Evolutionary conservation across 495 filamentous ascomycete genomes (phyloP).

Genomic region (Trichocladium antarcticum): DNA sequence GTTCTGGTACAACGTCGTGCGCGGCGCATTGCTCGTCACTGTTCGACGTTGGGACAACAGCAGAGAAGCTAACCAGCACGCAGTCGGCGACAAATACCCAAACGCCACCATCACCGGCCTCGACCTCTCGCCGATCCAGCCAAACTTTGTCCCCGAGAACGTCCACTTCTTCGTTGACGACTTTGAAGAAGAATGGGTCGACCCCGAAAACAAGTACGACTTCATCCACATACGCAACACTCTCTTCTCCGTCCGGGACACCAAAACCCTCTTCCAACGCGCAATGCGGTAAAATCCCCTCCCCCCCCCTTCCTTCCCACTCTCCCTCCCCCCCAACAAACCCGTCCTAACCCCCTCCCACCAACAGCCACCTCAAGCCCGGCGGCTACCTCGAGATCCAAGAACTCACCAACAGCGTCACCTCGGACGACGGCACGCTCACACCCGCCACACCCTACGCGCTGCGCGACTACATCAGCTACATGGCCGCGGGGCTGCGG

Average conservation of each 20-base stretch:
- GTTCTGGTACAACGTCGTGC: no score
- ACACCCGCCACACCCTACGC: constrained; percentile 24
- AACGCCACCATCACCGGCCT: constrained; percentile 47
- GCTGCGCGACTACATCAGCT: constrained; percentile 27
- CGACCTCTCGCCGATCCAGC: constrained; percentile 56
- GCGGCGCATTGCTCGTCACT: no score
- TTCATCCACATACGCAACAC: constrained; percentile 45
- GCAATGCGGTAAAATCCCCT: constrained; percentile 24
- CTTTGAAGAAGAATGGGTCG: constrained; percentile 49
- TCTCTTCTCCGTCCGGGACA: constrained; percentile 37
- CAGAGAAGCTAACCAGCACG: constrained; percentile 4
- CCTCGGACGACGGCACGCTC: constrained; percentile 36
- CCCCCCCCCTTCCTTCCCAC: background rate
- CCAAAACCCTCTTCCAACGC: constrained; percentile 24
- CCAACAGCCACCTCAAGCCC: constrained; percentile 33
- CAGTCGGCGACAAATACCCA: constrained; percentile 37
- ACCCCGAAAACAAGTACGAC: constrained; percentile 43
- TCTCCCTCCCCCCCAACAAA: background rate
- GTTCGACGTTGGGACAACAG: no score
- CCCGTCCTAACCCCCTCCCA: constrained; percentile 1
- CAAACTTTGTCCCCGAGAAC: constrained; percentile 46
- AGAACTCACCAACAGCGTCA: constrained; percentile 33
- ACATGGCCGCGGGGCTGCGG: constrained; percentile 21
- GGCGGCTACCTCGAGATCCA: constrained; percentile 47
- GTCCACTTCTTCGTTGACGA: constrained; percentile 53